A percentile compares a stretch with the other conserved stretches of the same genome.
phyloP scores from a whole-genome alignment of 2,329 filamentous ascomycete genomes.

The Xylariaceae sp. region DNA sequence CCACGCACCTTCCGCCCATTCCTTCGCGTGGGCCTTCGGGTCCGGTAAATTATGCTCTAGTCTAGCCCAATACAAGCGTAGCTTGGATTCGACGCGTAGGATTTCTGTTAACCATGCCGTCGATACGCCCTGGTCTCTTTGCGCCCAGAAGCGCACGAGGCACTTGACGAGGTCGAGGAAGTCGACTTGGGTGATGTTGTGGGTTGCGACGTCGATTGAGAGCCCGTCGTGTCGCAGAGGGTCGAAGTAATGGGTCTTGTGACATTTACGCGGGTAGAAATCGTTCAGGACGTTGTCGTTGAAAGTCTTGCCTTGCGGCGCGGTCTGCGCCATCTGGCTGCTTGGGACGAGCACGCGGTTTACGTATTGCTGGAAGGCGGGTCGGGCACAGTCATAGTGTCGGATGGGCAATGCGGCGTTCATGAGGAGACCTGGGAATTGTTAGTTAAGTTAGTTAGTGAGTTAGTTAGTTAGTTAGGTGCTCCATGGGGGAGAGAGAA shows the following conservation, averaged over 20 bases:
- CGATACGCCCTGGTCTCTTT: neutral
- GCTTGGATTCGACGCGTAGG: neutral
- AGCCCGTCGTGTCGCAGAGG: neutral
- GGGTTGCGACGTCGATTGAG: neutral
- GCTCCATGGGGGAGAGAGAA: no score
- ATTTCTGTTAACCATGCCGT: slow-evolving; percentile 12
- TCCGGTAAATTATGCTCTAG: neutral
- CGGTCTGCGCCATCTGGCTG: neutral
- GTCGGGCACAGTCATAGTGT: accelerated
- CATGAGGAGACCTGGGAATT: slow-evolving; percentile 12
- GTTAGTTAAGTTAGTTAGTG: no score
- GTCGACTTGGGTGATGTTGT: neutral
- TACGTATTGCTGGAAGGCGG: neutral
- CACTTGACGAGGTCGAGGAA: slow-evolving; percentile 5
- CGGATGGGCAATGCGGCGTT: slow-evolving; percentile 4
- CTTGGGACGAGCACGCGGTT: neutral
- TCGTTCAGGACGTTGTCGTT: no score
- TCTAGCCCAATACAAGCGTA: neutral
- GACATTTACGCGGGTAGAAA: neutral
- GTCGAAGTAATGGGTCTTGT: neutral
- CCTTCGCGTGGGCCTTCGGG: neutral
- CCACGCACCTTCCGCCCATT: slow-evolving; percentile 1
- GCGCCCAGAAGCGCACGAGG: neutral
- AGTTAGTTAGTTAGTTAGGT: neutral
- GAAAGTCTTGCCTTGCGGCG: neutral